Evolutionary conservation across 2,329 filamentous ascomycete species (phyloP).

Genomic region (Aspergillus quadrilineatus): DNA sequence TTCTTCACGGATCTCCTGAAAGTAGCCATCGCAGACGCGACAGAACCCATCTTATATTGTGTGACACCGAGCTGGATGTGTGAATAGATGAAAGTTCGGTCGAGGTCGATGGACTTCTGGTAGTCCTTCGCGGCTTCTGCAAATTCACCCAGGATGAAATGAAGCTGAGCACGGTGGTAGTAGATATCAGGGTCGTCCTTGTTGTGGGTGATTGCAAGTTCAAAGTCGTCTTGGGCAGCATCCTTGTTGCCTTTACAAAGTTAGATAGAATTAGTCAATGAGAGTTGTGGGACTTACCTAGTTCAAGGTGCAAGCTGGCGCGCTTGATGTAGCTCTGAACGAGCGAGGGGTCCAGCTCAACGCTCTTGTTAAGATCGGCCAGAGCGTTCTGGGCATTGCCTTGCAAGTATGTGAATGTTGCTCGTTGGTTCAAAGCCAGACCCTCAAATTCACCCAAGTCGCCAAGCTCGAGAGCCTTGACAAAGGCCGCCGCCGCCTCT

Average conservation of each 20-base stretch:
- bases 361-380: slow-evolving; percentile 83
- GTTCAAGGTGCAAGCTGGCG: slow-evolving; percentile 94
- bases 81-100: slow-evolving; percentile 96
- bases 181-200: slow-evolving; percentile 92
- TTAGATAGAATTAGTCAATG: not conserved
- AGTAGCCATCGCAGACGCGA: slow-evolving; percentile 96
- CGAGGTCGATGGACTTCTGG: slow-evolving; percentile 97
- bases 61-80: slow-evolving; percentile 99
- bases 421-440: slow-evolving; percentile 92
- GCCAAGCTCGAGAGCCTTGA: slow-evolving; percentile 79
- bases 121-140: slow-evolving; percentile 95
- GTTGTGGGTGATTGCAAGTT: slow-evolving; percentile 79
- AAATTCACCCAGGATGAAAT: slow-evolving; percentile 96
- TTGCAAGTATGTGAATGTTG: slow-evolving; percentile 89
- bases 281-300: slow-evolving; percentile 57
- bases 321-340: slow-evolving; percentile 99
- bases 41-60: slow-evolving; percentile 99
- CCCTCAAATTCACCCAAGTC: slow-evolving; percentile 81
- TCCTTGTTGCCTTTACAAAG: slow-evolving; percentile 69
- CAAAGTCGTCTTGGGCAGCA: slow-evolving; percentile 85
- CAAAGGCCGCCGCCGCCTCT: slow-evolving; percentile 80
- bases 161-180: slow-evolving; percentile 96
- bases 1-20: slow-evolving; percentile 98
- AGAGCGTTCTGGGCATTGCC: slow-evolving; percentile 84
- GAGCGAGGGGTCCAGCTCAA: slow-evolving; percentile 81